Evolutionary conservation across 2,329 filamentous ascomycete genomes (phyloP), one percentile per base, ranked within the genome.

Genomic region (Lachnellula suecica): DNA sequence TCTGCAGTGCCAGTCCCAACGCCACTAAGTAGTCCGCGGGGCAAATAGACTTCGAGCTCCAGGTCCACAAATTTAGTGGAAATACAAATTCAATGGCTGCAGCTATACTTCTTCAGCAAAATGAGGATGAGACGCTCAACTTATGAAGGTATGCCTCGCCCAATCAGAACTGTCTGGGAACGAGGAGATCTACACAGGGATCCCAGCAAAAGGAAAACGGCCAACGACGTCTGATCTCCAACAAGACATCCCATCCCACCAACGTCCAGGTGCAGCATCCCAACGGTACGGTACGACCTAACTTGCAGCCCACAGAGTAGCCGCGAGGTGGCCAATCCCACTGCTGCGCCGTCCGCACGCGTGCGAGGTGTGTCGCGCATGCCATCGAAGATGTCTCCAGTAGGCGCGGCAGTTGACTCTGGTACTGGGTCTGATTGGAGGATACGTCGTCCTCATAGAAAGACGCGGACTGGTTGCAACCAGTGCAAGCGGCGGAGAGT

Each of bases 401-500:
- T n/a, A n/a, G 34, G 34, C 8, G 8, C 34, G 10, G 17, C 11
- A 6, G 34, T 9, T 17, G 8, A 6, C 34, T n/a, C 10, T 13
- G 10, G 20, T 15, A n/a, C 20, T 13, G 40, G 40, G 20, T 24
- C 40, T 42, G 40, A 42, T 42, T 42, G 40, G 40, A 42, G 40
- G 23, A 52, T 52, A 34, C 45, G 49, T 10, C 34, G 40, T n/a
- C 20, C 43, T 13, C 52, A 55, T 51, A 46, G 25, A 27, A 55
- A 58, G 24, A 55, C 52, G 11, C 49, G 52, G 20, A 41, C 15
- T 2, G 56, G 56, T 4, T 56, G 56, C 27, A 45, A 29, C 6
- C 49, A 58, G 37, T 58, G 56, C 35, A 58, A 58, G 31, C 40
- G 23, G 17, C 38, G 56, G 10, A 35, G 44, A 42, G 50, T 58